Evolutionary conservation across 2,329 filamentous ascomycete species (phyloP), one percentile per base, ranked within the genome.

Genomic region (Botrytis fragariae): DNA sequence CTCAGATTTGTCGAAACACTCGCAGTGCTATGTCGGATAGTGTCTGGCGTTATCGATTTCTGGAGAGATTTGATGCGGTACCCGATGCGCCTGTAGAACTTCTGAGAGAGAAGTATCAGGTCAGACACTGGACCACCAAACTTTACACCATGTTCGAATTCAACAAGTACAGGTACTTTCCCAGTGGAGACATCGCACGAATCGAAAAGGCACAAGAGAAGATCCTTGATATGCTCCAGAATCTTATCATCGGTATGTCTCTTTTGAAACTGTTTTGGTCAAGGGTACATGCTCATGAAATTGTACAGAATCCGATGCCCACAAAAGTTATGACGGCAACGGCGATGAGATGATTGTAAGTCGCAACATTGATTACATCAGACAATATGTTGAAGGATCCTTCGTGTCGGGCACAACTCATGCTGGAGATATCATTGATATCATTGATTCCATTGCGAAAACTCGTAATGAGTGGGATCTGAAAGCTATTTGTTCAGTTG

Each of bases 11-110:
- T 79, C 79, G 77, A 12, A 76, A 75, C 5, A 83, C 83, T 0
- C 78, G 80, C 48, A 71, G 81, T 75, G 82, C 84, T 10, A 78
- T 87, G 71, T 76, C 81, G 16, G 72, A 76, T 37, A 84, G 82
- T 10, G 85, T 87, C 77, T 88, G 86, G 86, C 83, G 84, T 51
- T 75, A 77, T 54, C 82, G 80, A 29, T 88, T 86, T 76, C 77
- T 81, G 22, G 72, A 79, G 35, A 79, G 73, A 39, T 88, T 84
- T 75, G 86, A 86, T 45, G 84, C 35, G 57, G 76, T 67, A 70
- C 64, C 39, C 60, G 79, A 62, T 68, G 70, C 71, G 62, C 72
- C 71, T 81, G 82, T 74, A 70, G 65, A 75, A 14, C 76, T 81
- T 10, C 76, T 84, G 32, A 71, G 63, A 7, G 35, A 69, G 20